Evolutionary conservation across 768 basidiomycete genomes (phyloP), one percentile per base, ranked within the genome.

Genomic region (Fomitopsis serialis): DNA sequence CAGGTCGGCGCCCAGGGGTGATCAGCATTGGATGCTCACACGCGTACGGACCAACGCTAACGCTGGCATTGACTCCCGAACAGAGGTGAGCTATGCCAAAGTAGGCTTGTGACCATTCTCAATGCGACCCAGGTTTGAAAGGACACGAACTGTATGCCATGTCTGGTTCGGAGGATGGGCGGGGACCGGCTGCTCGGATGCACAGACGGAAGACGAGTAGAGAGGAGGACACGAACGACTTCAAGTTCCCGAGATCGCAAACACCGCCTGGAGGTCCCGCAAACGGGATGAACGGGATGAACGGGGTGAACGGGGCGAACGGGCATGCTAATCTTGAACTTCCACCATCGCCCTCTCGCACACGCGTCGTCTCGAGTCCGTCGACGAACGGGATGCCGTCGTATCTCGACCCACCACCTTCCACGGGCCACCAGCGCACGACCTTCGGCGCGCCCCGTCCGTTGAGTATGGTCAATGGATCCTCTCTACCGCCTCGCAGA

Each of bases 131-230:
- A 11, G 6, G 11, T 32, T 32, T 11, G 6, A 11, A 32, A 32
- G 29, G 11, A 32, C 24, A 27, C 24, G 24, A 12, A 19, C 22
- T 24, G 8, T 29, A 49, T 21, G 32, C 4, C 37, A 60, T 60
- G 55, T 49, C 58, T 9, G 44, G 45, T 11, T 32, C 55, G 2
- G 49, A 40, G 8, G 27, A 50, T 13, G 32, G 24, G 7, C 32
- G 44, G 7, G 29, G 24, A 12, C 55, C 57, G 32, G 56, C 51
- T 13, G 56, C 43, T 9, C 52, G 45, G 22, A 58, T 72, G 45
- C 72, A 73, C 54, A 63, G 69, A 24, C 62, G 71, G 51, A 73
- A 71, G 56, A 61, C 70, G 15, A 72, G 71, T 60, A 66, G 55
- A 43, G 71, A 71, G 19, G 70, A 72, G 48, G 70, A 71, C 36